Conservation (phyloP, 805 yeast species). For the Saccharomycopsis capsularis region DNA sequence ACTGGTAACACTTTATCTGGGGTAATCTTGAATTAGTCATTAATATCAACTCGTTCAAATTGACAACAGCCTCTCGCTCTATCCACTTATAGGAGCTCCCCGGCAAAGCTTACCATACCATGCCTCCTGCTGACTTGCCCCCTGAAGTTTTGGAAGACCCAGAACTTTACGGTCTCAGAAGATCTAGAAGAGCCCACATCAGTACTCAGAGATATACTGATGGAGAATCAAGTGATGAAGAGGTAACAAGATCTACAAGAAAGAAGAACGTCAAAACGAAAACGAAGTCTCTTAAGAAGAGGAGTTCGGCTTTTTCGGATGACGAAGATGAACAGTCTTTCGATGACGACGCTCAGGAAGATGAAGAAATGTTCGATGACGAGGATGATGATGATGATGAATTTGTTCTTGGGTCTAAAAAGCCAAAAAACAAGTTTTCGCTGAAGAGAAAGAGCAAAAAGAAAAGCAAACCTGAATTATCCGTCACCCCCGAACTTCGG, state of each 20-base stretch:
- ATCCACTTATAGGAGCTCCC: too few relatives aligned
- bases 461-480: slow-evolving; percentile 25
- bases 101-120: too few relatives aligned
- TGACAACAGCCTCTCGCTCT: too few relatives aligned
- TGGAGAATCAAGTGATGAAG: slow-evolving; percentile 23
- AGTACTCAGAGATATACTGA: slow-evolving; percentile 22
- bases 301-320: slow-evolving; percentile 26
- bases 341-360: slow-evolving; percentile 23
- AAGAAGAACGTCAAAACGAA: slow-evolving; percentile 15
- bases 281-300: slow-evolving; percentile 17
- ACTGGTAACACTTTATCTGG: too few relatives aligned
- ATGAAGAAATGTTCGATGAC: slow-evolving; percentile 17
- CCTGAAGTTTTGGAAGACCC: slow-evolving; percentile 62
- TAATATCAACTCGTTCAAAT: too few relatives aligned
- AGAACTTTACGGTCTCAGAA: slow-evolving; percentile 74
- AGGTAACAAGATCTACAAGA: slow-evolving; percentile 5
- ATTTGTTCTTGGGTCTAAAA: slow-evolving; percentile 30
- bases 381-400: slow-evolving; percentile 27
- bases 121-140: slow-evolving; percentile 29
- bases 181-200: slow-evolving; percentile 59
- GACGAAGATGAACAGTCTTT: slow-evolving; percentile 28
- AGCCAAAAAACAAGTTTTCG: slow-evolving; percentile 35
- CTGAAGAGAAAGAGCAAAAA: slow-evolving; percentile 26
- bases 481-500: slow-evolving; percentile 53
- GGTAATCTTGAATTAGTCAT: too few relatives aligned